Evolutionary conservation across 768 basidiomycete species (phyloP).

Genomic region (Tylopilus sp.): DNA sequence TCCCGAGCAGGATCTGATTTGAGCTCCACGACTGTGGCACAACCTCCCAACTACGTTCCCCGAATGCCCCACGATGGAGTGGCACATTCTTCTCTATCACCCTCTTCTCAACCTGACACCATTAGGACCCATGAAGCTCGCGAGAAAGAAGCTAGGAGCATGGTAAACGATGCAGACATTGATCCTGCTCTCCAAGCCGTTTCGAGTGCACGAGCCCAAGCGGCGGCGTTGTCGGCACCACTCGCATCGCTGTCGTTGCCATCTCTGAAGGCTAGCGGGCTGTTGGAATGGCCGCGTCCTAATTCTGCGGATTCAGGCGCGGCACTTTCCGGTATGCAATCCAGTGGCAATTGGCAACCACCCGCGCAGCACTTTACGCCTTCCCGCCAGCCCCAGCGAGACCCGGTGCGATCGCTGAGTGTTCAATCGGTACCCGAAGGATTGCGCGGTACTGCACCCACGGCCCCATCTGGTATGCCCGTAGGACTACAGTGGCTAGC

Average conservation of each 20-base stretch:
- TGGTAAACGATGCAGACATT: slow-evolving; percentile 27
- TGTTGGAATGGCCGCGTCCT: slow-evolving; percentile 53
- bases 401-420: slow-evolving; percentile 14
- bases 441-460: slow-evolving; percentile 11
- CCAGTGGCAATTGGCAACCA: slow-evolving; percentile 21
- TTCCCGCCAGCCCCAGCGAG: slow-evolving; percentile 20
- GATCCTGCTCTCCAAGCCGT: slow-evolving; percentile 30
- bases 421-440: slow-evolving; percentile 14
- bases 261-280: slow-evolving; percentile 70
- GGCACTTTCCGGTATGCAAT: slow-evolving; percentile 9
- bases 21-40: slow-evolving; percentile 11
- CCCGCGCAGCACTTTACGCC: slow-evolving; percentile 20
- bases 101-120: slow-evolving; percentile 16
- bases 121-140: slow-evolving; percentile 20
- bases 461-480: slow-evolving; percentile 45
- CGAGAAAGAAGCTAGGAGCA: slow-evolving; percentile 27
- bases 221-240: slow-evolving; percentile 23
- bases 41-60: slow-evolving; percentile 30
- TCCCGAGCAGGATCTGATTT: slow-evolving; percentile 22
- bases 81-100: slow-evolving; percentile 23
- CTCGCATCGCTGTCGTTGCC: slow-evolving; percentile 54
- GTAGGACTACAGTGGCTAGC: slow-evolving; percentile 70
- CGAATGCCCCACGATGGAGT: slow-evolving; percentile 36
- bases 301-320: slow-evolving; percentile 35
- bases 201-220: slow-evolving; percentile 20